phyloP scores from a whole-genome alignment of 495 filamentous ascomycete species.

The Trichoderma reesei region DNA sequence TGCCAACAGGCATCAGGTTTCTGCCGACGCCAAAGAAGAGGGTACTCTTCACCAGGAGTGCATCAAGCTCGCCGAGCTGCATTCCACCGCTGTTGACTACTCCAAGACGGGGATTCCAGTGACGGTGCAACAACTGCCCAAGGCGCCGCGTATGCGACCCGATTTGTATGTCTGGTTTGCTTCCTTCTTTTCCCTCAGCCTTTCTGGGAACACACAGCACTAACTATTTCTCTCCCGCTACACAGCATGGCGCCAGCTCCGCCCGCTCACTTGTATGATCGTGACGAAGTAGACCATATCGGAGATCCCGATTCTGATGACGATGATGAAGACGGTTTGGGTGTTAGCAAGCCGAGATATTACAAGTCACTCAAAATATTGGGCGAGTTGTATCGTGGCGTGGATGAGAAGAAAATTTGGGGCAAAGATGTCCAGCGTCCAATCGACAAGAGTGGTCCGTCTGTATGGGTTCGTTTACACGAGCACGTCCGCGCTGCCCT shows the following conservation, averaged over 20 bases:
- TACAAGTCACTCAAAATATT: conserved; percentile 62
- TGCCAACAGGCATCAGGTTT: conserved; percentile 52
- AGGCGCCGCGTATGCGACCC: conserved; percentile 19
- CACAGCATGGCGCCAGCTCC: conserved; percentile 53
- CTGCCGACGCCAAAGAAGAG: conserved; percentile 48
- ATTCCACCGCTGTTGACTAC: conserved; percentile 74
- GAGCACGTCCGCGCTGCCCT: background rate
- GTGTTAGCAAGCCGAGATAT: conserved; percentile 40
- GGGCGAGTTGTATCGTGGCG: conserved; percentile 60
- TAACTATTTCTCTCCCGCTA: conserved; percentile 11
- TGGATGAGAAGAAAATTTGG: conserved; percentile 66
- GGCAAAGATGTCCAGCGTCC: conserved; percentile 37
- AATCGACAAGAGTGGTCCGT: conserved; percentile 14
- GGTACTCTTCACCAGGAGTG: conserved; percentile 54
- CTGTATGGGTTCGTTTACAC: conserved; percentile 30
- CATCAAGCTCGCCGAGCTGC: conserved; percentile 53
- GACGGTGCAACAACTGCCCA: conserved; percentile 24
- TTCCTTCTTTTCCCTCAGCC: background rate
- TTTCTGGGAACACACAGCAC: background rate
- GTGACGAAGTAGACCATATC: conserved; percentile 36
- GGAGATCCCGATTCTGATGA: conserved; percentile 17
- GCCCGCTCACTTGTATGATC: conserved; percentile 40
- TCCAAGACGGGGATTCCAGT: conserved; percentile 70
- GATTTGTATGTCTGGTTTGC: conserved; percentile 29
- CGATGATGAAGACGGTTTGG: conserved; percentile 46